Percentiles rank a stretch among this genome's conserved stretches.
phyloP scores from a whole-genome alignment of 192 early-diverging fungal species.

The Oehlia diaphana region DNA sequence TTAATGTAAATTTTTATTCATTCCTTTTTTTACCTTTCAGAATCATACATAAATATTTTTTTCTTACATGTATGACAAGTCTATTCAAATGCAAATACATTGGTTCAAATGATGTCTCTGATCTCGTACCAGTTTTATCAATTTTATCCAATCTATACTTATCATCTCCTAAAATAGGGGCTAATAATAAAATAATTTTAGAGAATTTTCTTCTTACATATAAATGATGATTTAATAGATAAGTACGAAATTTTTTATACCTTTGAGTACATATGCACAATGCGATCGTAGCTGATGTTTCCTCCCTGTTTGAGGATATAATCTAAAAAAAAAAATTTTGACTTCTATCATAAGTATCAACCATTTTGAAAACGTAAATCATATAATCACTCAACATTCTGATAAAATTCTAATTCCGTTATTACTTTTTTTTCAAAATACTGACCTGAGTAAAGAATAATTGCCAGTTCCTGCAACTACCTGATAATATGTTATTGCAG shows the following conservation, averaged over 20 bases:
- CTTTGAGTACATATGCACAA: slow-evolving; percentile 1
- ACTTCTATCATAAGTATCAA: no score
- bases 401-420: no score
- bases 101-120: background rate
- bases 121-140: background rate
- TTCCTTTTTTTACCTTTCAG: no score
- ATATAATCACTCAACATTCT: no score
- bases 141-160: background rate
- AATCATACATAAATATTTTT: no score
- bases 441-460: slow-evolving; percentile 1
- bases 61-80: background rate
- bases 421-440: background rate
- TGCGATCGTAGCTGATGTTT: slow-evolving; percentile 1
- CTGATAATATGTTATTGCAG: background rate
- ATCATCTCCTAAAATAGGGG: slow-evolving; percentile 7
- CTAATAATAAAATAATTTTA: background rate
- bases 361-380: no score
- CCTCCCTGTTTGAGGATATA: slow-evolving; percentile 2
- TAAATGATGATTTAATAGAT: background rate
- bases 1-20: no score
- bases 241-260: background rate
- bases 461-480: background rate
- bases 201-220: background rate
- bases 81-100: slow-evolving; percentile 16
- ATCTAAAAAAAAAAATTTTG: background rate